phyloP scores from a whole-genome alignment of 2,329 filamentous ascomycete species.

The Neobulgaria alba region DNA sequence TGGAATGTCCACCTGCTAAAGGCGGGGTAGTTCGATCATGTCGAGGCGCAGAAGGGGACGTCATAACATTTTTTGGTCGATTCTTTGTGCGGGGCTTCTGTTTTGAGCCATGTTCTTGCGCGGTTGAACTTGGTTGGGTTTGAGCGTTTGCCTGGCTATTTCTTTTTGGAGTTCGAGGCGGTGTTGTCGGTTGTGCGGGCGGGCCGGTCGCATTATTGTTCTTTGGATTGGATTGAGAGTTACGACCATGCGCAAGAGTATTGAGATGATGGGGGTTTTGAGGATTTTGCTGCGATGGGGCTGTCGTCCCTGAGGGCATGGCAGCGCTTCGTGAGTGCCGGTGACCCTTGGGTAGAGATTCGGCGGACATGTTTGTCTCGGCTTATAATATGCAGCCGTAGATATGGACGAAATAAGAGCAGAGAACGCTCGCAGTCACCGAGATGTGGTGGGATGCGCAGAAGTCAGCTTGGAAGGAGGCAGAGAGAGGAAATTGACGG shows the following conservation, averaged over 20 bases:
- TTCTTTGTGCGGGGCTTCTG: slow-evolving; percentile 27
- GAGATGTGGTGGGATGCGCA: background rate
- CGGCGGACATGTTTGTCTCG: slow-evolving; percentile 38
- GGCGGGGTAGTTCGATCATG: slow-evolving; percentile 23
- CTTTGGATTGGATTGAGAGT: slow-evolving; percentile 16
- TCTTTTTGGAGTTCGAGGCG: slow-evolving; percentile 28
- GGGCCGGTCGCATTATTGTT: slow-evolving; percentile 9
- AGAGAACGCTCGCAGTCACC: background rate
- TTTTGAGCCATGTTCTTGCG: slow-evolving; percentile 23
- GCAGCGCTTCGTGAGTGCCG: slow-evolving; percentile 26
- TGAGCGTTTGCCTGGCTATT: slow-evolving; percentile 14
- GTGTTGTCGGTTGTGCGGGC: slow-evolving; percentile 23
- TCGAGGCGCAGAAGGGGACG: slow-evolving; percentile 21
- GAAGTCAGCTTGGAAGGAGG: background rate
- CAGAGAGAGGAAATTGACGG: background rate
- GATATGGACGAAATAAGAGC: too few species aligned
- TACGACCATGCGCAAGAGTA: slow-evolving; percentile 33
- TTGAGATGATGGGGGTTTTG: slow-evolving; percentile 39
- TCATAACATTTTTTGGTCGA: slow-evolving; percentile 25
- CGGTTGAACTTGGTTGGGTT: slow-evolving; percentile 13
- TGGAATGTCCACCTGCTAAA: slow-evolving; percentile 19
- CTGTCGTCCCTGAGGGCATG: slow-evolving; percentile 13
- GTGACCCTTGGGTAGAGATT: slow-evolving; percentile 31
- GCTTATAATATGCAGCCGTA: slow-evolving; percentile 38
- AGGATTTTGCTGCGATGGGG: slow-evolving; percentile 26